phyloP scores from a whole-genome alignment of 164 flowering plant species.

The Nelumbo lutea region DNA sequence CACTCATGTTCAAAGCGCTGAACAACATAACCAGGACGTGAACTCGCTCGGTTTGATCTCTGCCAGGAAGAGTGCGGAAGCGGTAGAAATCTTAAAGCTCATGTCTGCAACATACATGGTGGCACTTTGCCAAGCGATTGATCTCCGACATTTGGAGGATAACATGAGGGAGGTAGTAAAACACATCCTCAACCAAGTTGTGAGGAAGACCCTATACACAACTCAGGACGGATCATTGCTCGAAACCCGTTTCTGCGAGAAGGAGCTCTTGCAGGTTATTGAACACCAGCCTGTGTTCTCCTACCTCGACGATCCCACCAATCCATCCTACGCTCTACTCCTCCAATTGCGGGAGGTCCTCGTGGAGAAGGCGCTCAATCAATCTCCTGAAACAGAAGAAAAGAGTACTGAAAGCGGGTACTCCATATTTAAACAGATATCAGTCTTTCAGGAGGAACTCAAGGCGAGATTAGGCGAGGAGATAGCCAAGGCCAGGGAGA shows the following conservation, averaged over 20 bases:
- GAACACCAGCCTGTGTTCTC: conserved; percentile 42
- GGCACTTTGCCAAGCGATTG: conserved; percentile 52
- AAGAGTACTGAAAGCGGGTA: conserved; percentile 11
- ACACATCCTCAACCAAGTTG: conserved; percentile 26
- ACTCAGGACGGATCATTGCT: conserved; percentile 30
- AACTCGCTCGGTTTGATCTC: conserved; percentile 44
- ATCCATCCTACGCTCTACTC: conserved; percentile 32
- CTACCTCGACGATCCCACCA: conserved; percentile 43
- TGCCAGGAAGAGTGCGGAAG: conserved; percentile 46
- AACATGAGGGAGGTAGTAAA: conserved; percentile 40
- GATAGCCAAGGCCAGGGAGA: conserved; percentile 29
- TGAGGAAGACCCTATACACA: conserved; percentile 35
- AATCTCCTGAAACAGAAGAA: neutral
- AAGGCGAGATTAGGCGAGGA: conserved; percentile 24
- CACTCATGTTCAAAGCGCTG: conserved; percentile 7
- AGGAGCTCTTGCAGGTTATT: conserved; percentile 36
- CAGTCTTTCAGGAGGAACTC: conserved; percentile 37
- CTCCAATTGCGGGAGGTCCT: conserved; percentile 36
- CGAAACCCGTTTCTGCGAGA: conserved; percentile 47
- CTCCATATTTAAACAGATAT: conserved; percentile 37
- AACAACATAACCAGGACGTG: too few species aligned
- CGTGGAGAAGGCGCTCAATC: conserved; percentile 28
- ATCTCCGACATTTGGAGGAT: conserved; percentile 49
- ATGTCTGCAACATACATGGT: conserved; percentile 46
- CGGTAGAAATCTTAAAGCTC: conserved; percentile 44